Base-by-base conservation (phyloP, 2,329 filamentous ascomycete genomes). In the Scleromitrula shiraiana region DNA sequence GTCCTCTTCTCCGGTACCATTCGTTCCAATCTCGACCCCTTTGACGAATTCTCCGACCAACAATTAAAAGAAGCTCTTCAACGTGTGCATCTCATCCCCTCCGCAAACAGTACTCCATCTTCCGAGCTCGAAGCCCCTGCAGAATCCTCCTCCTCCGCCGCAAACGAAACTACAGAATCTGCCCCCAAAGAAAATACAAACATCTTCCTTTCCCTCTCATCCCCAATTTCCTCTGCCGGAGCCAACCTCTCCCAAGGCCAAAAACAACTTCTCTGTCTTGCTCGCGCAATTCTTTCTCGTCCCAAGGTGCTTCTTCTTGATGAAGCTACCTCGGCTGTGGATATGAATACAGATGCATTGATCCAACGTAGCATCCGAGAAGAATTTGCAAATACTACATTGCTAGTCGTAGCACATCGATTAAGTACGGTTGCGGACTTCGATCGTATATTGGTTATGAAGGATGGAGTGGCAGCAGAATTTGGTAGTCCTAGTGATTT, bases 1-100 rank as follows among this genome's bases (percentile, higher is more conserved):
- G 95, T 89, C 0, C 73, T 96, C 1, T 96, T 96, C 68, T 88
- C 82, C 20, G 90, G 57, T 55, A 95, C 89, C 1, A 84, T 96
- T 50, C 80, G 90, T 53, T 88, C 75, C 64, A 97, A 97, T 63
- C 76, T 97, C 17, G 93, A 97, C 62, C 91, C 91, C 0, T 96
- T 96, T 65, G 75, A 80, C 14, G 68, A 85, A 24, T 94, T 91
- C 68, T 87, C 82, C 0, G 88, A 97, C 58, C 85, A 88, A 51
- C 77, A 95, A 57, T 84, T 97, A 36, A 94, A 90, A 63, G 80
- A 79, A 7, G 86, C 86, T 0, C 78, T 97, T 2, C 81, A 85
- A 50, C 80, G 88, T n/a, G 91, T 96, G 9, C 91, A 95, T 60
- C 77, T 97, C 8, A 86, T 96, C 4, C 53, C 53, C 5, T 55